These are phyloP conservation scores for Eucalyptus regnans DNA, from an alignment of 345 rosid genomes.

Conservation along the genomic window DNA sequence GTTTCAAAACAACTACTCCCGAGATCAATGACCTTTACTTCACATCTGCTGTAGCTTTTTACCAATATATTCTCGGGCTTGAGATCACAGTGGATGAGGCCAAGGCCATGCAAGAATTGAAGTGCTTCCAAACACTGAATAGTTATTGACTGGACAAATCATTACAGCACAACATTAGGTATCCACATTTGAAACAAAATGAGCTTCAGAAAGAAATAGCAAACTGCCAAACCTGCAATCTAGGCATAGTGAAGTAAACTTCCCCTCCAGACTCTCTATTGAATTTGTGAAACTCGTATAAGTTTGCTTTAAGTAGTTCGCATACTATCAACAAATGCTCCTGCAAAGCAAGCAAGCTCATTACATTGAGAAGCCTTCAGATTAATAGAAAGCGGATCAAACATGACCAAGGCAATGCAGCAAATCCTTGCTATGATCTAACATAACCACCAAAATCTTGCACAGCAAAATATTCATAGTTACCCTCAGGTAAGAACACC, in stretches of 20 bases:
- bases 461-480: neutral
- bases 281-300: conserved; percentile 95
- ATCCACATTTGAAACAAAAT: neutral
- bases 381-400: neutral
- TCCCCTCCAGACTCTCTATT: conserved; percentile 98
- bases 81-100: conserved; percentile 94
- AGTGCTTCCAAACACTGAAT: conserved; percentile 96
- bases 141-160: conserved; percentile 77
- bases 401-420: neutral
- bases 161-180: conserved; percentile 9
- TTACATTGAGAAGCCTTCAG: neutral
- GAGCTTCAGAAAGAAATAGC: neutral
- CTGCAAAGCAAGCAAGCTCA: conserved; percentile 26
- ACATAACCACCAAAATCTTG: neutral
- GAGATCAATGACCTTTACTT: conserved; percentile 98
- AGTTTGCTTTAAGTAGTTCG: conserved; percentile 97
- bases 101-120: conserved; percentile 88
- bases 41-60: conserved; percentile 97
- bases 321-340: conserved; percentile 98
- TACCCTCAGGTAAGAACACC: neutral
- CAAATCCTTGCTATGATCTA: neutral
- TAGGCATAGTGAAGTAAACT: conserved; percentile 97
- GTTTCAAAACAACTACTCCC: conserved; percentile 99
- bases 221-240: conserved; percentile 68
- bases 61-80: conserved; percentile 96